Base-by-base conservation (phyloP, 345 rosid genomes). In the Salix purpurea region DNA sequence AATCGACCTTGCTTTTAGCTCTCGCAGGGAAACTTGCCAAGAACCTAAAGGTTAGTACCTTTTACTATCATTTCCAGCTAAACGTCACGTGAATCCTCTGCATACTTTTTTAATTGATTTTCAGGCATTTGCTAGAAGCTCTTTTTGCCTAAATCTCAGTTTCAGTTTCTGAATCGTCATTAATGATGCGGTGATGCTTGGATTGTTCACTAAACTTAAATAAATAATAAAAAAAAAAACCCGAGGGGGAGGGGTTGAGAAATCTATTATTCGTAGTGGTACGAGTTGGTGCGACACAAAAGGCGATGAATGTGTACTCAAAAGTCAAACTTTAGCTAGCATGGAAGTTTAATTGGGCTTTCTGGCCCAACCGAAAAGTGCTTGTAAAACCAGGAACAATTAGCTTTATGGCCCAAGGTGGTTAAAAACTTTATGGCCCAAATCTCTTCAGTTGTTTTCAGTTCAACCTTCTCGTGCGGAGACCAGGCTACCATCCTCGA, bases 1-100 rank as follows among this genome's bases (percentile, higher is more conserved):
- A 92, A 84, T 91, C 98, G 34, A 85, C 95, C 26, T 84, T 94
- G 81, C 95, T 94, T 56, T 80, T 83, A 76, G 94, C 97, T 80
- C 94, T 94, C 5, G 86, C 97, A 0, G 99, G 99, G 70, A 94
- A 94, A 77, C 92, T 92, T 77, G 92, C 79, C 73, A 44, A 78
- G 74, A 76, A 71, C 68, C 70, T 94, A 56, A 83, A 91, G 92
- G 98, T 92, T 64, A 61, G 87, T 79, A 64, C 72, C 21, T 34
- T 67, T 37, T 83, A 81, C 83, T 74, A 69, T 67, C 73, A 69
- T 78, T 42, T 28, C 64, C 65, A 73, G 72, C 52, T 67, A 68
- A 39, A 62, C 39, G 26, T 74, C 84, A 81, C 82, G 79, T 67
- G 78, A 19, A 76, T 75, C 65, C 54, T 36, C 30, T 75, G 28